These are phyloP conservation scores for Boletus rufocinnamomeus DNA, from an alignment of 768 basidiomycete genomes.

Conservation along the genomic window DNA sequence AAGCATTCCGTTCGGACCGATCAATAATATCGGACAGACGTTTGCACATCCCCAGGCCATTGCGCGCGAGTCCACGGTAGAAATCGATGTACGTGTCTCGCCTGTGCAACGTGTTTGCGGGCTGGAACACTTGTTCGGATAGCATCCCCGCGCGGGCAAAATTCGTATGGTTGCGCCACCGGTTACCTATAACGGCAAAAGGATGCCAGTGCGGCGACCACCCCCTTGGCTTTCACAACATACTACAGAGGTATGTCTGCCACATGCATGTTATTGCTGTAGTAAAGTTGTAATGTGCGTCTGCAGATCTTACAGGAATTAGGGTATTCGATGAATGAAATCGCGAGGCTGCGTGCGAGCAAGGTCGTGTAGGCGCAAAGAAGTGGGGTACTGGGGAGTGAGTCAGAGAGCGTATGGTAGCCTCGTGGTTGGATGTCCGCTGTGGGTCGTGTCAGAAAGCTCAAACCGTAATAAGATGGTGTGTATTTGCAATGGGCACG, in stretches of 20 bases:
- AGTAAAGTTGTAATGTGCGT: constrained; percentile 5
- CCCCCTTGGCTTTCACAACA: constrained; percentile 90
- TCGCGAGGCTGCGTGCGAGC: constrained; percentile 45
- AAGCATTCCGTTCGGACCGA: constrained; percentile 85
- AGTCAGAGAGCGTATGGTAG: not conserved
- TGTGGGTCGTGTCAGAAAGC: constrained; percentile 28
- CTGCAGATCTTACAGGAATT: constrained; percentile 44
- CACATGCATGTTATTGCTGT: constrained; percentile 6
- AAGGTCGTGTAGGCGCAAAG: constrained; percentile 39
- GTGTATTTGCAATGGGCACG: constrained; percentile 26
- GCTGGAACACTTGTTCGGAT: constrained; percentile 17
- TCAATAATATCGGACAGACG: constrained; percentile 88
- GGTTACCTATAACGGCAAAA: constrained; percentile 77
- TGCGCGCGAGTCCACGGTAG: constrained; percentile 72
- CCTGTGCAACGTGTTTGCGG: constrained; percentile 34
- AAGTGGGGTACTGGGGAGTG: constrained; percentile 20
- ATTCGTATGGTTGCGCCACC: constrained; percentile 82
- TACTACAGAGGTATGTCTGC: constrained; percentile 62
- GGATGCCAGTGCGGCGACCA: constrained; percentile 71
- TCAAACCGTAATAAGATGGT: constrained; percentile 13
- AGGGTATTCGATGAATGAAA: constrained; percentile 43
- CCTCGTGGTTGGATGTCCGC: constrained; percentile 27
- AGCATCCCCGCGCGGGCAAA: constrained; percentile 76
- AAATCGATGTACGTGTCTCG: constrained; percentile 64
- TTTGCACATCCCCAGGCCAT: constrained; percentile 87